These are phyloP conservation scores for Lichtheimia corymbifera DNA, from an alignment of 371 early-diverging fungal species.

Conservation along the genomic window DNA sequence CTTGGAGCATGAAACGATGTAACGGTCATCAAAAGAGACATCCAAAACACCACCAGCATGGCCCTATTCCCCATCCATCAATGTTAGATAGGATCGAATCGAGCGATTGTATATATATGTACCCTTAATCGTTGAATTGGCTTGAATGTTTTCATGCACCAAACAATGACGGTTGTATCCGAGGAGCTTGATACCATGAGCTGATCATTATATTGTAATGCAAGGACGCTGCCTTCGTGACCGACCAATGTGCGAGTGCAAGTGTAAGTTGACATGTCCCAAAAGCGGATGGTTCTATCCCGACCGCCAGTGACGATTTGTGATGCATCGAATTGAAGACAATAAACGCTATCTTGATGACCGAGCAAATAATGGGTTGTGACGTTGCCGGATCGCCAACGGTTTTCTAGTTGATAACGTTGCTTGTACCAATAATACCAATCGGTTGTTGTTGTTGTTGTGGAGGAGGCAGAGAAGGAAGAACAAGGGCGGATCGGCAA, in stretches of 20 bases:
- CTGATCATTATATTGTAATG: slow-evolving; percentile 79
- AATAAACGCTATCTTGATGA: slow-evolving; percentile 94
- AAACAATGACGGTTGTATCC: slow-evolving; percentile 87
- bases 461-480: neutral
- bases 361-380: slow-evolving; percentile 61
- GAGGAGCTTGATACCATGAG: slow-evolving; percentile 92
- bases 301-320: slow-evolving; percentile 91
- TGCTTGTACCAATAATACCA: slow-evolving; percentile 42
- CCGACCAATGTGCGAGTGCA: slow-evolving; percentile 77
- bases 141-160: slow-evolving; percentile 67
- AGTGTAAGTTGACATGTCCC: slow-evolving; percentile 62
- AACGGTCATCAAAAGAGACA: slow-evolving; percentile 70
- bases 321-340: slow-evolving; percentile 85
- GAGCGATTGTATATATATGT: neutral
- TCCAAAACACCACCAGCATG: slow-evolving; percentile 83
- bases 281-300: slow-evolving; percentile 86
- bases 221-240: slow-evolving; percentile 90
- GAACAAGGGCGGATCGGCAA: slow-evolving; percentile 1
- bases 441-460: slow-evolving; percentile 10
- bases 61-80: slow-evolving; percentile 31
- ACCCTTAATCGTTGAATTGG: slow-evolving; percentile 50
- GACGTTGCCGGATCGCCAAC: slow-evolving; percentile 40
- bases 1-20: slow-evolving; percentile 91
- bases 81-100: neutral
- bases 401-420: slow-evolving; percentile 31